Base-by-base conservation (phyloP, 129 eudicot species). In the Tagetes patula region DNA sequence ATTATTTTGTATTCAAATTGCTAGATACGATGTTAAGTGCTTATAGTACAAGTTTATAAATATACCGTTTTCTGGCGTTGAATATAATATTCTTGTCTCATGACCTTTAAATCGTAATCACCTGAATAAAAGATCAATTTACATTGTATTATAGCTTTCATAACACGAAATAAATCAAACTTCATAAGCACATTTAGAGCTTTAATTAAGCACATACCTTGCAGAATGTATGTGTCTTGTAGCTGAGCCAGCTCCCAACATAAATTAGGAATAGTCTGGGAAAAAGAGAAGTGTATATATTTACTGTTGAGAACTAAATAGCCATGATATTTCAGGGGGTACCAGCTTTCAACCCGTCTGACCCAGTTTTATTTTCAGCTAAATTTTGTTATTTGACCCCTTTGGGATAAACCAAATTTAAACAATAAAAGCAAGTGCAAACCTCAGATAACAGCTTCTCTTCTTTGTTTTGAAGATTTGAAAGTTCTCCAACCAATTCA, bases 241-340 rank as follows among this genome's bases (percentile, higher is more conserved):
- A 95, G 87, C 79, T 95, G 97, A 69, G 99, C 99, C 78, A 95
- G 82, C 80, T 90, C 97, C 96, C 96, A 90, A 80, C 99, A 95
- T 79, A 95, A 86, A 88, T 88, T 96, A 68, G 99, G 99, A 82
- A 95, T 86, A 67, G 96, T 90, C 99, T 95, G 78, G 49, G 33
- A 42, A 76, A 74, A 85, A 66, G 66, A 61, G 27, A 56, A 54
- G 70, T 9, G 64, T 20, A 66, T 39, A 43, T 73, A 47, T 49
- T 67, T 41, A 82, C 0, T 79, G 41, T 3, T 9, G 70, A 40
- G 33, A 71, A 39, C 56, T 13, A 63, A 6, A 46, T 49, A 74
- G 32, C 49, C 49, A 61, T 61, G 13, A 61, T 4, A 13, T 36
- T 36, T 61, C 43, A 12, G 9, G 4, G 45, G 43, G 37, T 43